Percentiles rank a stretch among this genome's conserved stretches.
These are phyloP conservation scores for Tricholoma sp. DNA, from an alignment of 768 basidiomycete genomes.

Conservation along the genomic window DNA sequence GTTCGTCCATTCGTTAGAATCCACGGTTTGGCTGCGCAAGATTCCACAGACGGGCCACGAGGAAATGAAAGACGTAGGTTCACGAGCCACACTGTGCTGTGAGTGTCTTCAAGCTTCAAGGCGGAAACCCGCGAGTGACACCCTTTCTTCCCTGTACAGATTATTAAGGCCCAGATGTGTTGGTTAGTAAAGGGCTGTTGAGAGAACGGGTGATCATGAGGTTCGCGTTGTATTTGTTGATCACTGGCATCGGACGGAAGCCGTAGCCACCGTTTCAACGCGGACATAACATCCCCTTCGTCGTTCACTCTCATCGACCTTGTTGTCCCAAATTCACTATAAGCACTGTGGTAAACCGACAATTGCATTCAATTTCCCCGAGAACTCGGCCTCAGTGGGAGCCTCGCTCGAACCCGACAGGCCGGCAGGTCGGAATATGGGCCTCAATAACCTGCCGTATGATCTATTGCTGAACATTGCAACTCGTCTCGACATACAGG, in stretches of 20 bases:
- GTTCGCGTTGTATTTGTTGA: neutral
- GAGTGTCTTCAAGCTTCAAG: no score
- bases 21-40: no score
- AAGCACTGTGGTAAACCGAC: neutral
- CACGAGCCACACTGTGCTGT: no score
- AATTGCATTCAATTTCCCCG: neutral
- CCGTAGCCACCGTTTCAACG: neutral
- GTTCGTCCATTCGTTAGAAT: no score
- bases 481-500: conserved; percentile 52
- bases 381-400: neutral
- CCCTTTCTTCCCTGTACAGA: no score
- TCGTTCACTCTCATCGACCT: neutral
- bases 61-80: no score
- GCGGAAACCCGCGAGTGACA: no score
- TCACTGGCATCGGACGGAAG: neutral
- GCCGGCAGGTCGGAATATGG: conserved; percentile 1
- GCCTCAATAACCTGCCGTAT: conserved; percentile 49
- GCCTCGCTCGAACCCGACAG: neutral
- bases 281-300: neutral
- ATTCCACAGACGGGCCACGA: no score
- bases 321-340: neutral
- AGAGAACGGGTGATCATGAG: no score
- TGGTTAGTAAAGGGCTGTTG: no score
- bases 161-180: no score
- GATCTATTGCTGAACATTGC: conserved; percentile 68